phyloP scores from a whole-genome alignment of 495 filamentous ascomycete species.

The Penicillium coprophilum region DNA sequence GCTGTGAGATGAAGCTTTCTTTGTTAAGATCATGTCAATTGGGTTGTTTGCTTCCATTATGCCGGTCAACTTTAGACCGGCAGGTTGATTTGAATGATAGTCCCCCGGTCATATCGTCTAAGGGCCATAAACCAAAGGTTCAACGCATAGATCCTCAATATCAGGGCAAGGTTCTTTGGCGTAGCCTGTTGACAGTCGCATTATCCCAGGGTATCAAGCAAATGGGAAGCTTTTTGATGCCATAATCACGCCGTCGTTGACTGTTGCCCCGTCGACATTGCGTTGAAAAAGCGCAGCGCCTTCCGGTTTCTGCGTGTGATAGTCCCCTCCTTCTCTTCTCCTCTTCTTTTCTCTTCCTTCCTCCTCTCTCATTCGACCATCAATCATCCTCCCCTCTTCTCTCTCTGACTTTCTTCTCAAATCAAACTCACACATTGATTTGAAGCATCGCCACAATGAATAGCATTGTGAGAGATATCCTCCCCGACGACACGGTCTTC shows the following conservation, averaged over 20 bases:
- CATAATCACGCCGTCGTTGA: neutral
- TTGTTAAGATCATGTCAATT: neutral
- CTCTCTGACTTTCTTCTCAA: neutral
- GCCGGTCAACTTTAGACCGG: neutral
- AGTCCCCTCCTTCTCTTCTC: neutral
- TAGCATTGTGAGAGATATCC: constrained; percentile 57
- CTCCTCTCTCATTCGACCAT: neutral
- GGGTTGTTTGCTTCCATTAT: neutral
- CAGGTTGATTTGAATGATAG: neutral
- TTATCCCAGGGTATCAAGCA: neutral
- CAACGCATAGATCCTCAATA: neutral
- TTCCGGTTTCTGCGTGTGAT: neutral
- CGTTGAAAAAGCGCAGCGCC: neutral
- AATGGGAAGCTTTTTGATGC: neutral
- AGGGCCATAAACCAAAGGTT: neutral
- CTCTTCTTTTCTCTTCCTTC: constrained; percentile 4
- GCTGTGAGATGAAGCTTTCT: neutral
- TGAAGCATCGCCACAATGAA: constrained; percentile 59
- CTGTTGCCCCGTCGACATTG: neutral
- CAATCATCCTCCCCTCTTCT: neutral
- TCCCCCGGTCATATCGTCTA: neutral
- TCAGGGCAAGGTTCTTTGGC: neutral
- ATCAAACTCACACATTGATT: neutral
- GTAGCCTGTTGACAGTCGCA: neutral
- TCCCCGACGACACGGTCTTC: constrained; percentile 70